Conservation (phyloP, 2,329 filamentous ascomycete genomes). For the Alternaria conjuncta region DNA sequence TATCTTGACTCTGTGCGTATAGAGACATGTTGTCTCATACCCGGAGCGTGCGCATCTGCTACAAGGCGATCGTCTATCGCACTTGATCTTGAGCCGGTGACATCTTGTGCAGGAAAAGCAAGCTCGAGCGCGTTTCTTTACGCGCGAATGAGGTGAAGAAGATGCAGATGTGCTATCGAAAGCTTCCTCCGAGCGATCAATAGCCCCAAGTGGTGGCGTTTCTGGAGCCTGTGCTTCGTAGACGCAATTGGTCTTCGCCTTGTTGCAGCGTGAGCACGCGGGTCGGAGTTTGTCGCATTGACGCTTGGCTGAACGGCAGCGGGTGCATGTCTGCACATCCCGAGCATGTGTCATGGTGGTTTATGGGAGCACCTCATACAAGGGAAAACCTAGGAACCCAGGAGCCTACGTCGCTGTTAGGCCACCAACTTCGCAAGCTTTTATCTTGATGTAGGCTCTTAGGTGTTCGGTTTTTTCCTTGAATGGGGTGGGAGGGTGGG, state of each 20-base stretch:
- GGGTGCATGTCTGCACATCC: constrained; percentile 19
- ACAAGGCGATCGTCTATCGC: constrained; percentile 25
- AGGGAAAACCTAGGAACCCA: no score
- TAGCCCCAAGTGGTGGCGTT: not conserved
- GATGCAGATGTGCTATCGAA: not conserved
- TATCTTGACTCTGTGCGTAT: constrained; percentile 17
- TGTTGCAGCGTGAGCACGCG: constrained; percentile 17
- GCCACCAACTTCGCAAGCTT: no score
- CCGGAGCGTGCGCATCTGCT: constrained; percentile 24
- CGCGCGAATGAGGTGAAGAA: not conserved
- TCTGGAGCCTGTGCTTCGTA: constrained; percentile 2
- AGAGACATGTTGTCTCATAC: constrained; percentile 14
- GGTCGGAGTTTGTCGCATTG: constrained; percentile 26
- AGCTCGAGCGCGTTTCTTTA: constrained; percentile 7
- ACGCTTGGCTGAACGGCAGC: constrained; percentile 26
- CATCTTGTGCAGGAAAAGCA: constrained; percentile 29
- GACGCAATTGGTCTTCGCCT: constrained; percentile 13
- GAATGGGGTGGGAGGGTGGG: not conserved
- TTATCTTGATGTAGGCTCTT: no score
- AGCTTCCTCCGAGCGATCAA: not conserved
- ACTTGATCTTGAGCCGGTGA: constrained; percentile 33
- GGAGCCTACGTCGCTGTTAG: no score
- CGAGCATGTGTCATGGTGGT: constrained; percentile 9
- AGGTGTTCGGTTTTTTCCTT: no score
- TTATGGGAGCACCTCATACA: no score